These are phyloP conservation scores for Lasiosphaeria ovina DNA, from an alignment of 495 filamentous ascomycete genomes.

Conservation along the genomic window DNA sequence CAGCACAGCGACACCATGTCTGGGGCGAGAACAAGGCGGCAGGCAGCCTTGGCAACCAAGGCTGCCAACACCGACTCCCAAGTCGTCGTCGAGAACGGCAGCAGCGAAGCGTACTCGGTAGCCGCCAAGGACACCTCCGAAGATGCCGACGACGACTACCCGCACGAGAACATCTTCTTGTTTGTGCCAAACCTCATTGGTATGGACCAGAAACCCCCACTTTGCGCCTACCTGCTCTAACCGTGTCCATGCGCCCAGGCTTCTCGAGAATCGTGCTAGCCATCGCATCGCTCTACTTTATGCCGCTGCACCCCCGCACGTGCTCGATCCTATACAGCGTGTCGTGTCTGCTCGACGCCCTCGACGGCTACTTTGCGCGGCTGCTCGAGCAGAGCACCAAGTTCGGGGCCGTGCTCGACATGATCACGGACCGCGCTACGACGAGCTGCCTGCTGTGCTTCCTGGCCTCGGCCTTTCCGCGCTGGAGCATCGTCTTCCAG, in stretches of 20 bases:
- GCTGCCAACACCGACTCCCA: no score
- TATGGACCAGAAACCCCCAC: conserved; percentile 30
- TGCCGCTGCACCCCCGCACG: conserved; percentile 93
- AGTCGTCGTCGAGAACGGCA: no score
- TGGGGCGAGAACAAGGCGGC: background rate
- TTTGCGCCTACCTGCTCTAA: conserved; percentile 5
- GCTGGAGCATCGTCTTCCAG: conserved; percentile 92
- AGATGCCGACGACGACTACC: conserved; percentile 11
- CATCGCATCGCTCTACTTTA: conserved; percentile 92
- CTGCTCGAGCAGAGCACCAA: conserved; percentile 85
- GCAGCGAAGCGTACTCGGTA: no score
- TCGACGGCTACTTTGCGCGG: conserved; percentile 89
- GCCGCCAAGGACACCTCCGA: background rate
- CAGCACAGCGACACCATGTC: no score
- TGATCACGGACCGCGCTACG: conserved; percentile 88
- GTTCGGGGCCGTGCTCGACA: conserved; percentile 98
- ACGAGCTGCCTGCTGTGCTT: conserved; percentile 93
- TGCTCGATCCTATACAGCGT: conserved; percentile 88
- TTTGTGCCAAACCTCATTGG: conserved; percentile 83
- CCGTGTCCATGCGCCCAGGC: conserved; percentile 49
- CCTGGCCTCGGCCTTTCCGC: conserved; percentile 84
- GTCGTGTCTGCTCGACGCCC: conserved; percentile 88
- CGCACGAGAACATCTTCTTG: conserved; percentile 75
- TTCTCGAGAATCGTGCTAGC: conserved; percentile 87
- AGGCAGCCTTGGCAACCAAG: background rate